These are phyloP conservation scores for Plasmodium inui DNA, from an alignment of 169 alveolate species.

Conservation along the genomic window DNA sequence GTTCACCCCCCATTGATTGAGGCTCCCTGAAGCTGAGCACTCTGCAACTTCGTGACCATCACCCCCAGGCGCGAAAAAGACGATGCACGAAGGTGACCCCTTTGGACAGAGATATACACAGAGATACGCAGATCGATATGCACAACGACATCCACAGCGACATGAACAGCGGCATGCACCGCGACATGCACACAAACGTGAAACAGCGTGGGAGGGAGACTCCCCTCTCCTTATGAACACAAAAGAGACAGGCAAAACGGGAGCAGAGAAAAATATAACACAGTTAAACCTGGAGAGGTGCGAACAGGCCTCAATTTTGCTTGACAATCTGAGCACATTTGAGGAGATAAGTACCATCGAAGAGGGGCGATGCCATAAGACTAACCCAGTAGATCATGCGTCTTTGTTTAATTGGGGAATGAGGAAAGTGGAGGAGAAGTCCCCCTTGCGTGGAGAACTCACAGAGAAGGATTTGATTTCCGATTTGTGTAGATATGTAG, in stretches of 20 bases:
- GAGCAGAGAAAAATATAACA: conserved; percentile 6
- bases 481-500: not conserved
- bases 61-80: not conserved
- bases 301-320: conserved; percentile 56
- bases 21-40: too few relatives aligned
- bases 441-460: not conserved
- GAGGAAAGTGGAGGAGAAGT: not conserved
- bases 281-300: conserved; percentile 30
- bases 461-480: not conserved
- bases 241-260: not conserved
- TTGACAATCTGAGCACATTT: conserved; percentile 35
- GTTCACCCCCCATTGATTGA: not conserved
- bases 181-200: too few relatives aligned
- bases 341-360: conserved; percentile 8
- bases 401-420: not conserved
- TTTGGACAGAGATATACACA: not conserved
- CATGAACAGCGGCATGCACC: too few relatives aligned
- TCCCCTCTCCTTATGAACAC: not conserved
- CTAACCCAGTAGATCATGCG: not conserved
- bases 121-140: not conserved
- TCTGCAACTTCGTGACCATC: not conserved
- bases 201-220: not conserved
- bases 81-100: conserved; percentile 1
- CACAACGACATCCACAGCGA: too few relatives aligned
- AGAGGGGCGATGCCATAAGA: not conserved